Percentiles rank a stretch among this genome's conserved stretches.
phyloP scores from a whole-genome alignment of 306 rosid species.

The Vicia sativa region DNA sequence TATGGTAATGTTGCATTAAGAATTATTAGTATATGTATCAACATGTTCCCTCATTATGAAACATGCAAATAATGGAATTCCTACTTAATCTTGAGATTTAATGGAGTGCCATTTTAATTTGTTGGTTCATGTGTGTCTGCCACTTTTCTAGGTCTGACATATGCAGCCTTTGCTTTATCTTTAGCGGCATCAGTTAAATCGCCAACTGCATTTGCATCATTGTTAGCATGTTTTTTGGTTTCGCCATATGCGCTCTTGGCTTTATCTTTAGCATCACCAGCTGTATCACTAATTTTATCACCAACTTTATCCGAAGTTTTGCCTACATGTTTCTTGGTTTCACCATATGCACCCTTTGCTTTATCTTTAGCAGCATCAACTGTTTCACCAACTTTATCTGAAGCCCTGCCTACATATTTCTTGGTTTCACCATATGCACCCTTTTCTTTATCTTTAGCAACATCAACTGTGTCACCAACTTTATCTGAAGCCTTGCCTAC shows the following conservation, averaged over 20 bases:
- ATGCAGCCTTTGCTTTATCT: slow-evolving; percentile 32
- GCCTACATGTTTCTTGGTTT: too few relatives aligned
- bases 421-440: too few relatives aligned
- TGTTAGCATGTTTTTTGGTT: neutral
- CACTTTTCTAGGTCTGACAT: slow-evolving; percentile 30
- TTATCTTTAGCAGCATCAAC: too few relatives aligned
- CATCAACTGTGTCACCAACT: too few relatives aligned
- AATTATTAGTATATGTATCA: neutral
- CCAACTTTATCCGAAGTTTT: too few relatives aligned
- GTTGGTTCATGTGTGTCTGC: slow-evolving; percentile 33
- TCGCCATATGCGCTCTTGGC: neutral
- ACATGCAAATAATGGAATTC: slow-evolving; percentile 5
- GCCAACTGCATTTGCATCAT: neutral
- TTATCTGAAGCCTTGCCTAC: too few relatives aligned
- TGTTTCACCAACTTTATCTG: too few relatives aligned
- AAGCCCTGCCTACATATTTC: too few relatives aligned
- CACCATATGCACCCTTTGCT: too few relatives aligned
- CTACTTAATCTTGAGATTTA: slow-evolving; percentile 31
- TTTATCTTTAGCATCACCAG: slow-evolving; percentile 1
- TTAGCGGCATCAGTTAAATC: neutral
- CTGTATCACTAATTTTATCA: neutral
- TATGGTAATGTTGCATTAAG: neutral
- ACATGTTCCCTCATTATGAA: neutral
- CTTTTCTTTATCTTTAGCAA: too few relatives aligned
- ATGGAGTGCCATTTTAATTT: slow-evolving; percentile 24